Conservation (phyloP, 2,329 filamentous ascomycete species). For the Aspergillus viridinutans region DNA sequence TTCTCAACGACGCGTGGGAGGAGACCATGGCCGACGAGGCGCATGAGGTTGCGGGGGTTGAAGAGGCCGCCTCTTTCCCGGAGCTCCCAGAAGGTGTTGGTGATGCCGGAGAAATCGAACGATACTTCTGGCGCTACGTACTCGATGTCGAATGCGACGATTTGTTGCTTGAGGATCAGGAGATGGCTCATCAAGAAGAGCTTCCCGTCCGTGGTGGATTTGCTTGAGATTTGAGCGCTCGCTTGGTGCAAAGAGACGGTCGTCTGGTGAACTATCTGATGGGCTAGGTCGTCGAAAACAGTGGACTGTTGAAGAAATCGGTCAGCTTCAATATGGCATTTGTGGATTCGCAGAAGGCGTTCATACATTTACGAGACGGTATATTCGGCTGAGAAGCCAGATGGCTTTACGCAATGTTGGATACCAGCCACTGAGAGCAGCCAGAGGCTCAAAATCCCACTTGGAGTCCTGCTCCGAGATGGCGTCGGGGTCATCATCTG, state of each 20-base stretch:
- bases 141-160: conserved; percentile 92
- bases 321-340: conserved; percentile 11
- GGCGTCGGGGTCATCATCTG: conserved; percentile 49
- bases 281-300: conserved; percentile 67
- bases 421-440: conserved; percentile 59
- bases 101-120: conserved; percentile 63
- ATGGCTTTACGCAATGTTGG: conserved; percentile 64
- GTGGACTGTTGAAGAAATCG: conserved; percentile 46
- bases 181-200: conserved; percentile 94
- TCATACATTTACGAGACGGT: conserved; percentile 62
- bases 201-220: conserved; percentile 68
- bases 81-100: conserved; percentile 64
- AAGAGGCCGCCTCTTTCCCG: conserved; percentile 62
- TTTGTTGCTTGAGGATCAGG: conserved; percentile 90
- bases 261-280: conserved; percentile 84
- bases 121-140: conserved; percentile 62
- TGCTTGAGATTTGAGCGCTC: conserved; percentile 64
- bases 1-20: conserved; percentile 65
- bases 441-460: conserved; percentile 54
- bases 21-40: conserved; percentile 54
- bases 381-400: conserved; percentile 65
- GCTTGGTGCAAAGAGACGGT: conserved; percentile 77
- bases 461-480: conserved; percentile 41
- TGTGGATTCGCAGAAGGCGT: not conserved
- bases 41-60: conserved; percentile 60